Percentiles rank a stretch among this genome's conserved stretches.
These are phyloP conservation scores for Hyphopichia burtonii DNA, from an alignment of 1,139 yeast species.

Conservation along the genomic window DNA sequence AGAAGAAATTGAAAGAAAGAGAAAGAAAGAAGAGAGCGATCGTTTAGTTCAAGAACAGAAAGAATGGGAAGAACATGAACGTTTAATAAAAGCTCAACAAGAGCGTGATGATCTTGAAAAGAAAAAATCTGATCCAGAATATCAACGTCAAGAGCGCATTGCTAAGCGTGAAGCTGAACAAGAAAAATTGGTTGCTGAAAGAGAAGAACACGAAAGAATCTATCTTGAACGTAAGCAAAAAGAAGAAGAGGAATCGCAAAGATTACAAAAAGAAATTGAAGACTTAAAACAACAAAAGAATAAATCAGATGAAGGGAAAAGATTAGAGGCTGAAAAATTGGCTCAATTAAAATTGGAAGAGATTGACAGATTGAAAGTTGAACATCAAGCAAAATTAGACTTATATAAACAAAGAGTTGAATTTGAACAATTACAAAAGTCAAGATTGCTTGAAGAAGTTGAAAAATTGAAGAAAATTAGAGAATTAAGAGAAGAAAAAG, in stretches of 20 bases:
- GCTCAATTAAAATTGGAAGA: slow-evolving; percentile 35
- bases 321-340: slow-evolving; percentile 29
- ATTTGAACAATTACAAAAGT: slow-evolving; percentile 36
- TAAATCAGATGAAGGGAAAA: slow-evolving; percentile 24
- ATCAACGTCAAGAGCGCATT: slow-evolving; percentile 26
- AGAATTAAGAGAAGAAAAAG: slow-evolving; percentile 39
- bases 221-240: slow-evolving; percentile 25
- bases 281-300: slow-evolving; percentile 25
- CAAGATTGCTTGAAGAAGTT: slow-evolving; percentile 37
- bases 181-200: slow-evolving; percentile 23
- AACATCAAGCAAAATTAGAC: slow-evolving; percentile 30
- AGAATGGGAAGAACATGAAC: slow-evolving; percentile 23
- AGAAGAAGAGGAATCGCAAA: slow-evolving; percentile 23
- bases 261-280: slow-evolving; percentile 31
- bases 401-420: slow-evolving; percentile 32
- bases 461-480: slow-evolving; percentile 38
- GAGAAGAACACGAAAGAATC: slow-evolving; percentile 25
- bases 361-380: slow-evolving; percentile 33
- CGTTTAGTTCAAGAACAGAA: slow-evolving; percentile 29
- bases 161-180: slow-evolving; percentile 28
- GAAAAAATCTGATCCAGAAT: slow-evolving; percentile 24
- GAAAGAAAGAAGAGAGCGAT: slow-evolving; percentile 35
- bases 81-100: slow-evolving; percentile 9
- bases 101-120: slow-evolving; percentile 18
- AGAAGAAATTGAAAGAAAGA: slow-evolving; percentile 45